A percentile compares a stretch with the other conserved stretches of the same genome.
These are phyloP conservation scores for Saprolegnia parasitica DNA, from an alignment of 352 stramenopile genomes.

Conservation along the genomic window DNA sequence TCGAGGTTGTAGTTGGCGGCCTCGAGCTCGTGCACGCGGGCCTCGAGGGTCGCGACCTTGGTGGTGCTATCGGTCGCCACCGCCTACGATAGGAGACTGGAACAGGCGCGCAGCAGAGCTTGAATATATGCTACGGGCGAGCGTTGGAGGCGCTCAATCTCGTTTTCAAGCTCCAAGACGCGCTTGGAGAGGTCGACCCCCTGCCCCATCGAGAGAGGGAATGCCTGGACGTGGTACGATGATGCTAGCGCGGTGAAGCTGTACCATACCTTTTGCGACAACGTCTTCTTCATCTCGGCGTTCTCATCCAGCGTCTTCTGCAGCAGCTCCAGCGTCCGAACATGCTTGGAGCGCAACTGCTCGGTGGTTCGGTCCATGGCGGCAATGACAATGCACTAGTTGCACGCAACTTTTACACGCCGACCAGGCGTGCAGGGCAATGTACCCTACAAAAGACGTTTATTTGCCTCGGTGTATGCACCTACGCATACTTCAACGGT, in stretches of 20 bases:
- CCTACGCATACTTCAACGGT: no score
- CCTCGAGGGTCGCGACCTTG: background rate
- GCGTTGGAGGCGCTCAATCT: constrained; percentile 47
- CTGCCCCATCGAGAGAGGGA: constrained; percentile 44
- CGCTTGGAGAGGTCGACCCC: constrained; percentile 39
- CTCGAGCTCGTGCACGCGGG: background rate
- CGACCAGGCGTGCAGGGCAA: background rate
- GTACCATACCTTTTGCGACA: constrained; percentile 28
- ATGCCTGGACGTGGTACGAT: background rate
- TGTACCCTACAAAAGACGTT: background rate
- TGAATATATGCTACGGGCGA: background rate
- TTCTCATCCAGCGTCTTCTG: constrained; percentile 80
- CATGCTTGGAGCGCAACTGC: constrained; percentile 71
- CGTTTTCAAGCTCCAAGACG: constrained; percentile 48
- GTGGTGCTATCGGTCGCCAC: background rate
- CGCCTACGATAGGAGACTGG: background rate
- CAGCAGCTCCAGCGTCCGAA: constrained; percentile 69
- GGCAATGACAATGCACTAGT: background rate
- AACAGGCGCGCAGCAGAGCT: background rate
- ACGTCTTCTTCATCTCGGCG: constrained; percentile 48
- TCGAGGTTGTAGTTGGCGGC: constrained; percentile 4
- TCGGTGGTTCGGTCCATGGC: constrained; percentile 37
- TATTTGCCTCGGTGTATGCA: background rate
- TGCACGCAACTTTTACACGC: no score
- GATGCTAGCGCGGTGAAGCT: background rate